These are phyloP conservation scores for Hypoxylon trugodes DNA, from an alignment of 495 filamentous ascomycete genomes.

Conservation along the genomic window DNA sequence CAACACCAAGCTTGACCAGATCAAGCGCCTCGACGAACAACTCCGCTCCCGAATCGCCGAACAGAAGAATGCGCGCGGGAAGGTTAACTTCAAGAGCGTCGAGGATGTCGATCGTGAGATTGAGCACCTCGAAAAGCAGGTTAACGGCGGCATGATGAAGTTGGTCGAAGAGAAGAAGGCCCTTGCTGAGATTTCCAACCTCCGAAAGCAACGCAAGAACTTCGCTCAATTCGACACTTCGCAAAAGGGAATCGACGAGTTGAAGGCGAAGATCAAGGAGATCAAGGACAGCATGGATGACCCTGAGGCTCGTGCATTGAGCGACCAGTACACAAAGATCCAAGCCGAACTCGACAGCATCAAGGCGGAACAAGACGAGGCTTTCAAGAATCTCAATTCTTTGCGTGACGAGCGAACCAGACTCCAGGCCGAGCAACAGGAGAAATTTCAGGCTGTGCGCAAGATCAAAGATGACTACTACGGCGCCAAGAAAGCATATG, in stretches of 20 bases:
- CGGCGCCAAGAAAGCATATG: constrained; percentile 75
- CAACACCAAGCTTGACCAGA: constrained; percentile 78
- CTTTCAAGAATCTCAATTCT: constrained; percentile 83
- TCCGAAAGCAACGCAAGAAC: constrained; percentile 89
- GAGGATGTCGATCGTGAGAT: constrained; percentile 90
- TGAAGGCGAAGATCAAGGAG: constrained; percentile 84
- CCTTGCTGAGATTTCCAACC: constrained; percentile 76
- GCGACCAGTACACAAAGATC: constrained; percentile 81
- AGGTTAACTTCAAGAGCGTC: constrained; percentile 81
- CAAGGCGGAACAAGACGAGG: constrained; percentile 88
- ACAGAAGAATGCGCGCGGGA: constrained; percentile 80
- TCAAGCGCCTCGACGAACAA: constrained; percentile 83
- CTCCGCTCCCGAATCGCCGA: constrained; percentile 82
- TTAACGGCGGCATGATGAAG: constrained; percentile 87
- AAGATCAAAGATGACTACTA: constrained; percentile 88
- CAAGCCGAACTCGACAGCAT: constrained; percentile 86
- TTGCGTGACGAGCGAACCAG: constrained; percentile 88
- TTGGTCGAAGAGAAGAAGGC: constrained; percentile 98
- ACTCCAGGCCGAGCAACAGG: constrained; percentile 81
- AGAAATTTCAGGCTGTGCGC: constrained; percentile 80
- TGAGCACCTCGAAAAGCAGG: constrained; percentile 77
- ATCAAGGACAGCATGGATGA: constrained; percentile 87
- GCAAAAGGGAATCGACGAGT: constrained; percentile 83
- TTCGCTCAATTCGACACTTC: constrained; percentile 82
- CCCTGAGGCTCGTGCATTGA: constrained; percentile 88